Conservation (phyloP, 176 grass and related monocot species). For the Hordeum vulgare region MorexV3_pseudomolecules_assembly NC_058518.1:337929645-337930144, state of each 20-base stretch:
- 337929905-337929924: slow-evolving; percentile 52
- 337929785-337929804: slow-evolving; percentile 86
- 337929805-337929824: slow-evolving; percentile 78
- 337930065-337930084: slow-evolving; percentile 89
- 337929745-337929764: slow-evolving; percentile 86
- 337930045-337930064: slow-evolving; percentile 80
- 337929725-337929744: slow-evolving; percentile 46
- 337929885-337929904: slow-evolving; percentile 80
- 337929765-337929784: slow-evolving; percentile 81
- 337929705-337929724: slow-evolving; percentile 56
- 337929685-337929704: slow-evolving; percentile 78
- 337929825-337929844: slow-evolving; percentile 94
- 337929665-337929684: slow-evolving; percentile 95
- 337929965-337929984: slow-evolving; percentile 55
- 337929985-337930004: slow-evolving; percentile 8
- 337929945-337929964: slow-evolving; percentile 80
- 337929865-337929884: slow-evolving; percentile 80
- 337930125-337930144: slow-evolving; percentile 38
- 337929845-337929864: slow-evolving; percentile 86
- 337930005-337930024: slow-evolving; percentile 44
- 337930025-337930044: slow-evolving; percentile 48
- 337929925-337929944: slow-evolving; percentile 86
- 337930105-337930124: slow-evolving; percentile 83
- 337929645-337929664: slow-evolving; percentile 52
- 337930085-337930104: slow-evolving; percentile 67